Conservation (phyloP, 2,329 filamentous ascomycete genomes). For the Curvularia hawaiiensis region DNA sequence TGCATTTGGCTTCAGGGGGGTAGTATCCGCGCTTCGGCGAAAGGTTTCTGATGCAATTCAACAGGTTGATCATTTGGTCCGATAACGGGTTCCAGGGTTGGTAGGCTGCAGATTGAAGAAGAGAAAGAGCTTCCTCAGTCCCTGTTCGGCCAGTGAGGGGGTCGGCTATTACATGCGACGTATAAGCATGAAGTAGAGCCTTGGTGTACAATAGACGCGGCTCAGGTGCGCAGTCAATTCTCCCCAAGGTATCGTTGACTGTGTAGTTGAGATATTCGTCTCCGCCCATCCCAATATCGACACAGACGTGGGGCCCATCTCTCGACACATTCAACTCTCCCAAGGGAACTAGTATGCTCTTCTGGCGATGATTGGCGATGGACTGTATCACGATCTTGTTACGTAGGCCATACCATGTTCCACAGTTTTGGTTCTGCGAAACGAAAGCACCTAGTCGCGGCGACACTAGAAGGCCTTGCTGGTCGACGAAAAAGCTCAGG, state of each 20-base stretch:
- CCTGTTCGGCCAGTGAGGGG: constrained; percentile 64
- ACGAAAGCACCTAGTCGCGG: constrained; percentile 58
- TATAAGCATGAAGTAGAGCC: constrained; percentile 64
- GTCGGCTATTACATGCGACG: constrained; percentile 64
- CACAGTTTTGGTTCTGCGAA: constrained; percentile 59
- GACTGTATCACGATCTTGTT: constrained; percentile 64
- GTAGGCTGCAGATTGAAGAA: constrained; percentile 56
- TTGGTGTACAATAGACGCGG: constrained; percentile 61
- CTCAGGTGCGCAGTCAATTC: constrained; percentile 63
- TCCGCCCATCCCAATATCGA: constrained; percentile 43
- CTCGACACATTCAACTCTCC: constrained; percentile 45
- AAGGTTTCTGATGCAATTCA: constrained; percentile 40
- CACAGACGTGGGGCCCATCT: constrained; percentile 48
- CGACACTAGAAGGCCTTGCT: constrained; percentile 51
- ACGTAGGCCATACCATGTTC: constrained; percentile 63
- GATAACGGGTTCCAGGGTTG: constrained; percentile 46
- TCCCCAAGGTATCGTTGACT: constrained; percentile 61
- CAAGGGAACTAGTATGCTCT: constrained; percentile 61
- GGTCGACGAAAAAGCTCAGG: constrained; percentile 60
- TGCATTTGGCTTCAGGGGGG: constrained; percentile 27
- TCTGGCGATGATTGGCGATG: constrained; percentile 45
- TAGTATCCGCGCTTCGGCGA: constrained; percentile 46
- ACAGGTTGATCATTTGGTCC: neutral
- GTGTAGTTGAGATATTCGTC: constrained; percentile 56
- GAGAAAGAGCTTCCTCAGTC: constrained; percentile 62